Conservation (phyloP, 805 yeast genomes). For the Jamesozyma rosinii region DNA sequence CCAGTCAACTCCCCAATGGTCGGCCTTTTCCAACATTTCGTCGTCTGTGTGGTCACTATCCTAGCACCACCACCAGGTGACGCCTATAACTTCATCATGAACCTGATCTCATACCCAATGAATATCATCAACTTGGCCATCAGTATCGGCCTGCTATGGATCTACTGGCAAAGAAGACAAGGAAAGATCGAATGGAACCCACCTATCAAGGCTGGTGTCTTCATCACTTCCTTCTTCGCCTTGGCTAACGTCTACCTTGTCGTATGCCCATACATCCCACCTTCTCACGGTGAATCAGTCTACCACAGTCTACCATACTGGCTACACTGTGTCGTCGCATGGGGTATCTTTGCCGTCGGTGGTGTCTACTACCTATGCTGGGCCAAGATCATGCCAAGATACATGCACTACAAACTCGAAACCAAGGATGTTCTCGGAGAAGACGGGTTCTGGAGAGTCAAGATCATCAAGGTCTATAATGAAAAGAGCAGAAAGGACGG, state of each 20-base stretch:
- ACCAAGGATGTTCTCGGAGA: constrained; percentile 48
- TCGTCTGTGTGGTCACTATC: constrained; percentile 63
- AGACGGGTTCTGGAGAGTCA: constrained; percentile 67
- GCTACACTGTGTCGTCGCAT: constrained; percentile 72
- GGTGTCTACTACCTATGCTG: constrained; percentile 58
- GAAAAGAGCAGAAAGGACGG: constrained; percentile 5
- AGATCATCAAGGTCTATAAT: constrained; percentile 31
- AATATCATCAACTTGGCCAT: constrained; percentile 64
- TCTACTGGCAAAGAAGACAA: constrained; percentile 42
- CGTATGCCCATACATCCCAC: constrained; percentile 74
- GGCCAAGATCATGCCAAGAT: constrained; percentile 48
- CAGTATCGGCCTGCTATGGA: constrained; percentile 47
- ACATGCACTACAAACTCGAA: constrained; percentile 44
- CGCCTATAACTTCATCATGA: constrained; percentile 72
- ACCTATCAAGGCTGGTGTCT: constrained; percentile 55
- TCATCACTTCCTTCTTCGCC: constrained; percentile 55
- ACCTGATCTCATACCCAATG: constrained; percentile 73
- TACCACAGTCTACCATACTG: constrained; percentile 67
- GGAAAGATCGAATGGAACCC: constrained; percentile 59
- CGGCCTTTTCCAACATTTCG: constrained; percentile 69
- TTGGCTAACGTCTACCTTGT: constrained; percentile 58
- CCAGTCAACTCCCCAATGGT: constrained; percentile 69
- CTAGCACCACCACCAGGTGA: constrained; percentile 82
- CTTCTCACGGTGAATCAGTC: constrained; percentile 54
- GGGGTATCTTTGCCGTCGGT: constrained; percentile 65